Base-by-base conservation (phyloP, 176 grass and related monocot genomes). In the Phoenix roebelenii region DNA sequence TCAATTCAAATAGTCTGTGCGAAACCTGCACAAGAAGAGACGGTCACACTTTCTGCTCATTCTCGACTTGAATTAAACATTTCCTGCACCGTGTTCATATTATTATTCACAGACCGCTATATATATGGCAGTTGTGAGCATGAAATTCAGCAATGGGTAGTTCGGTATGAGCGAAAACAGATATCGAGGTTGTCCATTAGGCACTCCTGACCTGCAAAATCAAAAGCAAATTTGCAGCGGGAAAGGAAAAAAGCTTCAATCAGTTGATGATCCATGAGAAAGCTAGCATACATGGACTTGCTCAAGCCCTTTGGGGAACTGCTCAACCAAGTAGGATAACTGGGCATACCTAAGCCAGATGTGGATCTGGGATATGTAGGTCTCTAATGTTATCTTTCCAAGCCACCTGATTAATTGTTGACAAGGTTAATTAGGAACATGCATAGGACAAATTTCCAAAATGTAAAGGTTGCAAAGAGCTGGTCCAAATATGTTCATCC, bases 341-440 rank as follows among this genome's bases (percentile, higher is more conserved):
- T 24, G 52, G 77, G 15, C 51, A 61, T 63, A 98, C 93, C 93
- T 92, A 24, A 98, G 87, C 93, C 93, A 98, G 73, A 98, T 89
- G 72, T 98, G 93, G 35, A 98, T 88, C 66, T 92, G 93, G 71
- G 93, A 91, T 83, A 98, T 89, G 72, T 98, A 98, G 4, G 93
- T 98, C 65, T 98, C 93, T 55, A 98, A 71, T 16, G 93, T 98
- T 65, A 98, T 76, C 81, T 98, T 98, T 65, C 93, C 93, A 53
- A 98, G 87, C 93, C 93, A 98, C 16, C 93, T 98, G 77, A 55
- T 51, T 12, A 44, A 44, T 44, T 12, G 5, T 3, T 14, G 10
- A 10, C 35, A 12, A 44, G 10, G 9, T 14, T 44, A 44, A 14
- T 44, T 44, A 44, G 9, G 35, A 14, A 44, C 35, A 14, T 14